Evolutionary conservation across 2,329 filamentous ascomycete species (phyloP).

Genomic region (Whalleya microplaca): DNA sequence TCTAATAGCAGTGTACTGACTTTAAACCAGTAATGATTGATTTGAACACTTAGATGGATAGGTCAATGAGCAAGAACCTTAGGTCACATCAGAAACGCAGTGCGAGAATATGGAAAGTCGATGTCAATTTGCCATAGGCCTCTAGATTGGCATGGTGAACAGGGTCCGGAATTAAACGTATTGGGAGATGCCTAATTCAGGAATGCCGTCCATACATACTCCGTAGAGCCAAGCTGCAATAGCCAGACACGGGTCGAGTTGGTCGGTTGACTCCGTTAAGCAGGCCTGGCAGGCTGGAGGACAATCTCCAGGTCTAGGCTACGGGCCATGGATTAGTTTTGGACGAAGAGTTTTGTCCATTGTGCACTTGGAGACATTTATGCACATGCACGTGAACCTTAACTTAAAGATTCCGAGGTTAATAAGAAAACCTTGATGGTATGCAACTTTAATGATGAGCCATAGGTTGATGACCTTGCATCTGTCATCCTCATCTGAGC

Average conservation of each 20-base stretch:
- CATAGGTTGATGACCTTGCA: background rate
- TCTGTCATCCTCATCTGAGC: background rate
- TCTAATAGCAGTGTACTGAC: background rate
- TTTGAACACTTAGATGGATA: too few relatives aligned
- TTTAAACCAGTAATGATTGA: too few relatives aligned
- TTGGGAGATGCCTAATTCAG: background rate
- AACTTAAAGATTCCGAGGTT: too few relatives aligned
- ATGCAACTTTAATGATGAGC: too few relatives aligned
- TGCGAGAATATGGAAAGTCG: background rate
- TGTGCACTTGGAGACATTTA: too few relatives aligned
- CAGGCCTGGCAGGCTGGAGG: slow-evolving; percentile 1
- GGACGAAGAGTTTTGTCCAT: background rate
- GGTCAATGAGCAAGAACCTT: too few relatives aligned
- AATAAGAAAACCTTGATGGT: too few relatives aligned
- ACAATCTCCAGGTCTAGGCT: slow-evolving; percentile 3
- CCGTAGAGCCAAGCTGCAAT: background rate
- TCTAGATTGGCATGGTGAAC: background rate
- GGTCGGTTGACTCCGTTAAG: background rate
- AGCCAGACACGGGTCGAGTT: background rate
- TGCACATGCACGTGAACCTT: too few relatives aligned
- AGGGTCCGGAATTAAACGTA: background rate
- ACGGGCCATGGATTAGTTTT: background rate
- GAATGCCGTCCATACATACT: background rate
- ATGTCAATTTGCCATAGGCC: background rate
- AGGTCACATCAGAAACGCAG: background rate